phyloP scores from a whole-genome alignment of 495 filamentous ascomycete species.

The Choiromyces venosus region DNA sequence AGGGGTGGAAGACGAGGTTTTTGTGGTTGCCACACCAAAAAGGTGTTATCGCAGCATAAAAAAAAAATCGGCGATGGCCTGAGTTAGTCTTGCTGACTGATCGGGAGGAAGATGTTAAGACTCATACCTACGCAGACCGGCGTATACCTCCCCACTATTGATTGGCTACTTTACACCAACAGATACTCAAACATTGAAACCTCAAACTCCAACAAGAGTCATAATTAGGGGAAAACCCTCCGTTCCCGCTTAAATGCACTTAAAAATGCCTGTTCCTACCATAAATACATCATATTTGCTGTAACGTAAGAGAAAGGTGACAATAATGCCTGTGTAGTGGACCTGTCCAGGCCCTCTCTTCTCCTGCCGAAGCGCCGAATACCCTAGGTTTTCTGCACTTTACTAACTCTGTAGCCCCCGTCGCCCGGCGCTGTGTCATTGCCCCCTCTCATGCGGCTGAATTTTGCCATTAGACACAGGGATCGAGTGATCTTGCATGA shows the following conservation, averaged over 20 bases:
- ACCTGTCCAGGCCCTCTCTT: background rate
- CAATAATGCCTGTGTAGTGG: background rate
- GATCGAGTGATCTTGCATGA: background rate
- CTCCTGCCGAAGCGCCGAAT: background rate
- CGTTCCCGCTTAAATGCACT: background rate
- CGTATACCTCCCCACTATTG: background rate
- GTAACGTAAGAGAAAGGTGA: background rate
- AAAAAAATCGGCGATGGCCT: constrained; percentile 18
- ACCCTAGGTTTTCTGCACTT: background rate
- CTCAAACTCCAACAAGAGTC: background rate
- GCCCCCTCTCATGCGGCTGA: background rate
- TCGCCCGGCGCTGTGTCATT: background rate
- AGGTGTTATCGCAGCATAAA: constrained; percentile 45
- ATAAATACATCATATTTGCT: background rate
- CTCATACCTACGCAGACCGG: constrained; percentile 34
- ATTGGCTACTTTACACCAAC: background rate
- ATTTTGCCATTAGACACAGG: background rate
- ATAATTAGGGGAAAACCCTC: background rate
- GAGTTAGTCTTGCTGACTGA: constrained; percentile 27
- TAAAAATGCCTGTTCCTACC: background rate
- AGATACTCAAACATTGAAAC: background rate
- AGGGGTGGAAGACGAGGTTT: constrained; percentile 21
- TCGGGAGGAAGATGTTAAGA: constrained; percentile 30
- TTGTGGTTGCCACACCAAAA: constrained; percentile 42
- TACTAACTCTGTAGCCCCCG: background rate